Percentiles rank a stretch among this genome's conserved stretches.
Evolutionary conservation across 768 basidiomycete species (phyloP).

Genomic region (Lentinus tigrinus): DNA sequence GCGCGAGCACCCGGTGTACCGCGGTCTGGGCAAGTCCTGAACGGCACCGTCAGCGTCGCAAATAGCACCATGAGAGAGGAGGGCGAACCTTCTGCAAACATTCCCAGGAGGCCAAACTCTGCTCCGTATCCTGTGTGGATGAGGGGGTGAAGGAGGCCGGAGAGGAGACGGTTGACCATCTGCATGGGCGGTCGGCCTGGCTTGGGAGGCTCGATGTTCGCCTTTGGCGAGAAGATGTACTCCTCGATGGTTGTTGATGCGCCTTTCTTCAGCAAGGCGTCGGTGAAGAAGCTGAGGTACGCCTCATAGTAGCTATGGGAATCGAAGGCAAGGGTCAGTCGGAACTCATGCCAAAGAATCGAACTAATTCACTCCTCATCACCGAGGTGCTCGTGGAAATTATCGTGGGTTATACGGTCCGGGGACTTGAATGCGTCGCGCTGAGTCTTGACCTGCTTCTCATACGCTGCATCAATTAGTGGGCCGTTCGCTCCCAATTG

Average conservation of each 20-base stretch:
- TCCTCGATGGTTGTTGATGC: conserved; percentile 48
- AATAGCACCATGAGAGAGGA: not conserved
- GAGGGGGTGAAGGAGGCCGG: conserved; percentile 57
- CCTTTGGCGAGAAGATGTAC: conserved; percentile 49
- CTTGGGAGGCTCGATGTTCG: conserved; percentile 15
- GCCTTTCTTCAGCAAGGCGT: conserved; percentile 40
- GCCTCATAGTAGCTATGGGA: conserved; percentile 48
- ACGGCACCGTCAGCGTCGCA: not conserved
- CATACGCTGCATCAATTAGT: conserved; percentile 40
- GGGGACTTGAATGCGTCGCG: conserved; percentile 41
- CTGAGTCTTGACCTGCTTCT: conserved; percentile 35
- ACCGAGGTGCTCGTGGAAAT: conserved; percentile 54
- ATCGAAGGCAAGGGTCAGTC: not conserved
- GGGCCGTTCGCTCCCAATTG: conserved; percentile 49
- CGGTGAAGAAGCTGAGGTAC: conserved; percentile 55
- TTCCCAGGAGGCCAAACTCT: conserved; percentile 58
- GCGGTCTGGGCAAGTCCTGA: conserved; percentile 21
- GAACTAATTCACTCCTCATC: conserved; percentile 38
- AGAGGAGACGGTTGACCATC: conserved; percentile 56
- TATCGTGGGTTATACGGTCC: conserved; percentile 40
- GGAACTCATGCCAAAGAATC: not conserved
- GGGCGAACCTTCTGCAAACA: conserved; percentile 55
- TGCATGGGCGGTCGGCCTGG: conserved; percentile 36
- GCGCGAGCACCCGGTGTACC: conserved; percentile 9
- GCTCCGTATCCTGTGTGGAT: conserved; percentile 62